phyloP scores from a whole-genome alignment of 306 rosid species.

The Ormosia semicastrata region DNA sequence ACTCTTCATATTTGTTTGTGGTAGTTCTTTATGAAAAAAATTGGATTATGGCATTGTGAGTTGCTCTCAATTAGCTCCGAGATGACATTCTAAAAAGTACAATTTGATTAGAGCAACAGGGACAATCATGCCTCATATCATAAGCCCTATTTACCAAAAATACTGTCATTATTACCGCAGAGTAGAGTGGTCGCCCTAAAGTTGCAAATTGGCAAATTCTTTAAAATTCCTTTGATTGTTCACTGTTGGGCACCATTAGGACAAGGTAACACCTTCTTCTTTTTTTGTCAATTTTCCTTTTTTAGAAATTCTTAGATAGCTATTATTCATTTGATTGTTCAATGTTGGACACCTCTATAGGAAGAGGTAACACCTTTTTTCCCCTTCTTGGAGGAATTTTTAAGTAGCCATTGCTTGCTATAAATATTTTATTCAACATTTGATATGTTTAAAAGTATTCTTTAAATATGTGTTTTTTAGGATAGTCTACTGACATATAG shows the following conservation, averaged over 20 bases:
- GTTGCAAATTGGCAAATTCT: slow-evolving; percentile 16
- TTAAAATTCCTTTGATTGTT: background rate
- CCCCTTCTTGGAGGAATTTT: too few species aligned
- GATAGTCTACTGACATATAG: too few species aligned
- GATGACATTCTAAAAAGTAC: background rate
- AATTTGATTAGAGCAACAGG: slow-evolving; percentile 20
- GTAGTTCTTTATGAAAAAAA: background rate
- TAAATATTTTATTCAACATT: too few species aligned
- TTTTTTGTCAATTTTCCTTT: too few species aligned
- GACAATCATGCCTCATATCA: slow-evolving; percentile 45
- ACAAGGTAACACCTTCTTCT: too few species aligned
- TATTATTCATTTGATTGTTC: background rate
- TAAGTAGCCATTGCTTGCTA: too few species aligned
- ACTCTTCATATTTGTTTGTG: slow-evolving; percentile 5
- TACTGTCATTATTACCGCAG: slow-evolving; percentile 20
- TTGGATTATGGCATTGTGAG: slow-evolving; percentile 2
- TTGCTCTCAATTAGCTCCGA: background rate
- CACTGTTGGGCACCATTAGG: background rate
- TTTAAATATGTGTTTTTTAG: too few species aligned
- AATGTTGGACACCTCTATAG: background rate
- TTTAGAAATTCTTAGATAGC: too few species aligned
- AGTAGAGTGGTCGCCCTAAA: slow-evolving; percentile 1
- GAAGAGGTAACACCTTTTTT: slow-evolving; percentile 11
- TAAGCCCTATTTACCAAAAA: slow-evolving; percentile 14
- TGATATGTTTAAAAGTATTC: too few species aligned